A percentile compares a stretch with the other conserved stretches of the same genome.
Conservation (phyloP, 2,329 filamentous ascomycete species). For the Colletotrichum orbiculare region DNA sequence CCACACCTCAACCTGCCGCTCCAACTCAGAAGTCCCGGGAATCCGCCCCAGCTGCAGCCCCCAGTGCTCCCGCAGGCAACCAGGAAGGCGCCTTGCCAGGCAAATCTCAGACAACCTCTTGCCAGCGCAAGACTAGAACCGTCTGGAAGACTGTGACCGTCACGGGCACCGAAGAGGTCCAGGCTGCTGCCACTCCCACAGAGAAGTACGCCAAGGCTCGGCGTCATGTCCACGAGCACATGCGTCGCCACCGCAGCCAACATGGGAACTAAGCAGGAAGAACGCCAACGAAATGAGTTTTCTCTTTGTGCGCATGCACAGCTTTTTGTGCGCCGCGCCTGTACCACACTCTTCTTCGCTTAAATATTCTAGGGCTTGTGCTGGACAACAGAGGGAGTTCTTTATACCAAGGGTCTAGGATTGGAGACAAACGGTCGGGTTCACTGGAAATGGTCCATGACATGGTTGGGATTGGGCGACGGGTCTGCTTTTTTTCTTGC, state of each 20-base stretch:
- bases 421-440: slow-evolving; percentile 19
- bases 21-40: slow-evolving; percentile 9
- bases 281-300: not conserved
- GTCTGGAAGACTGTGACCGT: slow-evolving; percentile 60
- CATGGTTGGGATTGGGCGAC: not conserved
- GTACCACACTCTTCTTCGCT: slow-evolving; percentile 35
- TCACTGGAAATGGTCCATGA: slow-evolving; percentile 12
- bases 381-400: slow-evolving; percentile 16
- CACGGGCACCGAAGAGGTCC: slow-evolving; percentile 58
- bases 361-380: slow-evolving; percentile 36
- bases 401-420: slow-evolving; percentile 21
- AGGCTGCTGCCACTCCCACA: slow-evolving; percentile 11
- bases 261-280: slow-evolving; percentile 40
- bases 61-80: slow-evolving; percentile 38
- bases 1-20: not conserved
- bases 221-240: slow-evolving; percentile 52
- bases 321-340: slow-evolving; percentile 1
- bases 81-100: slow-evolving; percentile 9
- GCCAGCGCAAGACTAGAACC: slow-evolving; percentile 47
- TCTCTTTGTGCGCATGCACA: not conserved
- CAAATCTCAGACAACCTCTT: slow-evolving; percentile 38
- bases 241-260: slow-evolving; percentile 46
- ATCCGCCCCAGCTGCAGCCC: slow-evolving; percentile 10
- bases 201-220: slow-evolving; percentile 42
- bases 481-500: slow-evolving; percentile 3